Percentiles rank a stretch among this genome's conserved stretches.
Conservation (phyloP, 169 alveolate genomes). For the Plasmodium vivax region DNA sequence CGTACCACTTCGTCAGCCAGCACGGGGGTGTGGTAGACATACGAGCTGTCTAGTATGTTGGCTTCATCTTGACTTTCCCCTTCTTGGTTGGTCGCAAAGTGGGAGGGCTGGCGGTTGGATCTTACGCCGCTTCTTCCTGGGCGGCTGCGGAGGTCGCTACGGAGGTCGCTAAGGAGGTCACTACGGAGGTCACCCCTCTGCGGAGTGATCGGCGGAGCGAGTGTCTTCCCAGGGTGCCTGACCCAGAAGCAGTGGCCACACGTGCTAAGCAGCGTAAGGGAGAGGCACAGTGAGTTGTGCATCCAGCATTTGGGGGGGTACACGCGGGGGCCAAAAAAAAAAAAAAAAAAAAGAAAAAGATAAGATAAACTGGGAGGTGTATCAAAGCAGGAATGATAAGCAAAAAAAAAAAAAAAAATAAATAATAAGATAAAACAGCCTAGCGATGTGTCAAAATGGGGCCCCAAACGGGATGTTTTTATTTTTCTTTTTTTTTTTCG, state of each 20-base stretch:
- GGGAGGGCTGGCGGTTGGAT: background rate
- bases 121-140: background rate
- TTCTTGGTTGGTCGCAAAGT: background rate
- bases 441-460: background rate
- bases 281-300: background rate
- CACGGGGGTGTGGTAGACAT: conserved; percentile 71
- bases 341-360: background rate
- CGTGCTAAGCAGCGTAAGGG: background rate
- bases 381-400: background rate
- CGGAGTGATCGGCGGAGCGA: background rate
- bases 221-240: background rate
- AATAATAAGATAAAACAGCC: background rate
- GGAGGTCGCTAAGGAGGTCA: background rate
- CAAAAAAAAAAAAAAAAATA: background rate
- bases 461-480: background rate
- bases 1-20: conserved; percentile 44
- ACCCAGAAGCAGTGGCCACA: background rate
- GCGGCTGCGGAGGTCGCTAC: too few relatives aligned
- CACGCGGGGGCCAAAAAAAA: background rate
- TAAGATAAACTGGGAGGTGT: background rate
- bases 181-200: background rate
- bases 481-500: background rate
- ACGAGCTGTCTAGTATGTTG: conserved; percentile 19
- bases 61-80: conserved; percentile 4
- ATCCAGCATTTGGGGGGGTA: background rate